Evolutionary conservation across 805 yeast species (phyloP).

Genomic region (Saturnispora quitensis): DNA sequence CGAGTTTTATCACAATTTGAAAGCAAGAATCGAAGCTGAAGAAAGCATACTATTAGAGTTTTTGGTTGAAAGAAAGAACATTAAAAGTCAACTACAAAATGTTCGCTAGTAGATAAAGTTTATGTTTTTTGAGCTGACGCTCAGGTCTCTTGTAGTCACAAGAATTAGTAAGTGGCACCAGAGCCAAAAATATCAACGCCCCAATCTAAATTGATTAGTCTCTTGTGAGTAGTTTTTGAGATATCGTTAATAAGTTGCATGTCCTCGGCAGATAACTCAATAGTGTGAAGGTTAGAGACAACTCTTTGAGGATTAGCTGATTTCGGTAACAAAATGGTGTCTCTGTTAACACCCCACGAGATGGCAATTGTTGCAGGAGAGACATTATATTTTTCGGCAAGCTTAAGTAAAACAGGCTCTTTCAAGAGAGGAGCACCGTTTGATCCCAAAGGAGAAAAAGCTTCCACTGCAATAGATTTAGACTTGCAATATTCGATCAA

Average conservation of each 20-base stretch:
- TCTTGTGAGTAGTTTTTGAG: constrained; percentile 3
- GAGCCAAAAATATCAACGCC: constrained; percentile 9
- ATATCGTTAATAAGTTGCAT: constrained; percentile 22
- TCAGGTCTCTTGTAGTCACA: background rate
- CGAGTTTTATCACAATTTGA: constrained; percentile 63
- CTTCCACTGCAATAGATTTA: constrained; percentile 53
- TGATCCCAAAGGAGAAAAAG: constrained; percentile 74
- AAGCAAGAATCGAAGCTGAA: constrained; percentile 2
- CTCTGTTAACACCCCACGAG: constrained; percentile 51
- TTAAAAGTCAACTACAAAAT: background rate
- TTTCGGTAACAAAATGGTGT: constrained; percentile 33
- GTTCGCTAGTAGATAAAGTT: background rate
- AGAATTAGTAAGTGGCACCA: background rate
- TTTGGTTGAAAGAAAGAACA: background rate
- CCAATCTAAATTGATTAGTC: constrained; percentile 13
- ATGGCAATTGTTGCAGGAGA: constrained; percentile 44
- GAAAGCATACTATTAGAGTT: background rate
- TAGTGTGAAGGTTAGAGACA: constrained; percentile 28
- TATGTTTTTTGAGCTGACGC: background rate
- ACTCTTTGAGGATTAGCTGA: constrained; percentile 28
- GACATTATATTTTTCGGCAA: constrained; percentile 38
- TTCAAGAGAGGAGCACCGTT: constrained; percentile 43
- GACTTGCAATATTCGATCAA: constrained; percentile 43
- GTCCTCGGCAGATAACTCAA: constrained; percentile 30
- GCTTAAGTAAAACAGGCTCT: constrained; percentile 32